These are phyloP conservation scores for Excoecaria cochinchinensis DNA, from an alignment of 345 rosid species.

Conservation along the genomic window DNA sequence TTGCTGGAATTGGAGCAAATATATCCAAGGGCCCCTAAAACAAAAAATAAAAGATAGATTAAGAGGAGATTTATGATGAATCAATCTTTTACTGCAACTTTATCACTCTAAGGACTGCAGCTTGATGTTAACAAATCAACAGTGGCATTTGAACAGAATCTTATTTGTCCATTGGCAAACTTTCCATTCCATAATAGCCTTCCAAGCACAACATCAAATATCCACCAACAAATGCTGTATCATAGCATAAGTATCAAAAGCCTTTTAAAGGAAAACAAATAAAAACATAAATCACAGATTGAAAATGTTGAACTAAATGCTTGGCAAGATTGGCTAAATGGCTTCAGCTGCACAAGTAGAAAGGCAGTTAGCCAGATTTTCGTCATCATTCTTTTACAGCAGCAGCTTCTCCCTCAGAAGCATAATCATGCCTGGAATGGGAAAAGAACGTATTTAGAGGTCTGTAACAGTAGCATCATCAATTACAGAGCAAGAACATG, in stretches of 20 bases:
- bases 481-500: background rate
- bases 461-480: background rate
- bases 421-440: conserved; percentile 67
- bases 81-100: background rate
- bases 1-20: no score
- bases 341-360: background rate
- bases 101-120: background rate
- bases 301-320: conserved; percentile 17
- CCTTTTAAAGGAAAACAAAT: background rate
- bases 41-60: background rate
- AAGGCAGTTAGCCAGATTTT: conserved; percentile 12
- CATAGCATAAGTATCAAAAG: conserved; percentile 14
- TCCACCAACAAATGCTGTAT: conserved; percentile 13
- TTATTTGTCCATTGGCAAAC: conserved; percentile 9
- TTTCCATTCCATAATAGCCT: background rate
- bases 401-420: conserved; percentile 41
- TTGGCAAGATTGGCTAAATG: background rate
- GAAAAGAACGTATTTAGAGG: background rate
- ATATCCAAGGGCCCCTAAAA: no score
- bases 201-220: conserved; percentile 18
- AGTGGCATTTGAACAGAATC: background rate
- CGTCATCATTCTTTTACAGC: conserved; percentile 51
- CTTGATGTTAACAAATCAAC: background rate
- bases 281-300: conserved; percentile 9
- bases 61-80: background rate